These are phyloP conservation scores for Cladochytrium replicatum DNA, from an alignment of 192 early-diverging fungal species.

Conservation along the genomic window DNA sequence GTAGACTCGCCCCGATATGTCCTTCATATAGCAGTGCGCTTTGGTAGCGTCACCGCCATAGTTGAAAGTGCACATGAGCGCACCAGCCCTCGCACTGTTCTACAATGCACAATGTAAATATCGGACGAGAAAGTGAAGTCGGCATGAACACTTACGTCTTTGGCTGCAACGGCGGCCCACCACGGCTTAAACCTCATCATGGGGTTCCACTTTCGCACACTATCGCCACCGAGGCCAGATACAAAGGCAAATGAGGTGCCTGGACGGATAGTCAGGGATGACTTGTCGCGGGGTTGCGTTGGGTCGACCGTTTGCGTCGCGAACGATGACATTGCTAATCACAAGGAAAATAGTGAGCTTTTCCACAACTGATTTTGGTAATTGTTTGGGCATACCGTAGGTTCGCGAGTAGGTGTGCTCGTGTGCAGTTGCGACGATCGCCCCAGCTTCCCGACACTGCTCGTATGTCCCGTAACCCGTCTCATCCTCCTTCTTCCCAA, in stretches of 20 bases:
- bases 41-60: not conserved
- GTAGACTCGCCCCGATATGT: constrained; percentile 18
- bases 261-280: constrained; percentile 11
- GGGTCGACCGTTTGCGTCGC: constrained; percentile 9
- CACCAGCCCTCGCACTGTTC: constrained; percentile 25
- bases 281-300: constrained; percentile 8
- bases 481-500: constrained; percentile 26
- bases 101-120: no score
- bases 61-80: constrained; percentile 27
- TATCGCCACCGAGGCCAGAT: constrained; percentile 31
- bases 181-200: constrained; percentile 15
- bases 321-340: constrained; percentile 4
- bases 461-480: constrained; percentile 28
- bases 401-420: constrained; percentile 30
- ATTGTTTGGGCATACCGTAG: constrained; percentile 13
- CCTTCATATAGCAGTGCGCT: constrained; percentile 19
- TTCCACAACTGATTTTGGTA: not conserved
- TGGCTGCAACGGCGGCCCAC: constrained; percentile 25
- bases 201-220: constrained; percentile 18
- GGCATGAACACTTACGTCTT: constrained; percentile 10
- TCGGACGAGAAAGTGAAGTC: not conserved
- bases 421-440: constrained; percentile 24
- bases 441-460: constrained; percentile 19
- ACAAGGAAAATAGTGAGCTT: not conserved
- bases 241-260: constrained; percentile 19